phyloP scores from a whole-genome alignment of 2,329 filamentous ascomycete genomes.

The Trichoderma aggressivum region DNA sequence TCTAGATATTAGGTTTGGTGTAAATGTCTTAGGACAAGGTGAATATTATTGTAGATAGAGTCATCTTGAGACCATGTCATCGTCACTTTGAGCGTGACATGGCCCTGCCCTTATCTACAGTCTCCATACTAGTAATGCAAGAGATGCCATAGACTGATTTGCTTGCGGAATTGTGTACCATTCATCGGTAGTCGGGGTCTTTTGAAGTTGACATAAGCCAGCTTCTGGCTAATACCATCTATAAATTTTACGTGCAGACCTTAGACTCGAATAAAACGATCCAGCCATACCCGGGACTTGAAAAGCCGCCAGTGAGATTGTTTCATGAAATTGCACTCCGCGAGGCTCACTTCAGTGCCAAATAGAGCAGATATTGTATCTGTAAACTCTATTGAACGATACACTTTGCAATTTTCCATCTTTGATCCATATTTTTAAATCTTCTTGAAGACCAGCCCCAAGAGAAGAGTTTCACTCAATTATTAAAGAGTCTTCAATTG shows the following conservation, averaged over 20 bases:
- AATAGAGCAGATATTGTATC: not conserved
- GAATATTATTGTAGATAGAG: not conserved
- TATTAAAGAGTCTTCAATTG: not conserved
- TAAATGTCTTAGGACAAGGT: not conserved
- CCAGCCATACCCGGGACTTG: not conserved
- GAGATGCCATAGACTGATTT: not conserved
- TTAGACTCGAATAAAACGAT: not conserved
- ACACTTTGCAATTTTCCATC: not conserved
- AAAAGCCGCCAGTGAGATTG: not conserved
- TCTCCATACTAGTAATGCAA: not conserved
- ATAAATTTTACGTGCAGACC: not conserved
- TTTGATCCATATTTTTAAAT: not conserved
- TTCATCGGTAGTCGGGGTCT: not conserved
- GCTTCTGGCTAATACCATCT: not conserved
- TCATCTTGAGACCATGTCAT: not conserved
- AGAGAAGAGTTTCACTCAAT: not conserved
- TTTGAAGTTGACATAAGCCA: not conserved
- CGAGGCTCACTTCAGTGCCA: not conserved
- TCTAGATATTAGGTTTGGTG: not conserved
- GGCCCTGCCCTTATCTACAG: not conserved
- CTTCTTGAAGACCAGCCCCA: not conserved
- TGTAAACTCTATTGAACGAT: not conserved
- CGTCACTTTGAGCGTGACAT: not conserved
- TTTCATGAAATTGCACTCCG: not conserved
- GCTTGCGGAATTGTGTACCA: not conserved